A percentile compares a stretch with the other conserved stretches of the same genome.
These are phyloP conservation scores for Didymella pinodella DNA, from an alignment of 2,329 filamentous ascomycete species.

Conservation along the genomic window DNA sequence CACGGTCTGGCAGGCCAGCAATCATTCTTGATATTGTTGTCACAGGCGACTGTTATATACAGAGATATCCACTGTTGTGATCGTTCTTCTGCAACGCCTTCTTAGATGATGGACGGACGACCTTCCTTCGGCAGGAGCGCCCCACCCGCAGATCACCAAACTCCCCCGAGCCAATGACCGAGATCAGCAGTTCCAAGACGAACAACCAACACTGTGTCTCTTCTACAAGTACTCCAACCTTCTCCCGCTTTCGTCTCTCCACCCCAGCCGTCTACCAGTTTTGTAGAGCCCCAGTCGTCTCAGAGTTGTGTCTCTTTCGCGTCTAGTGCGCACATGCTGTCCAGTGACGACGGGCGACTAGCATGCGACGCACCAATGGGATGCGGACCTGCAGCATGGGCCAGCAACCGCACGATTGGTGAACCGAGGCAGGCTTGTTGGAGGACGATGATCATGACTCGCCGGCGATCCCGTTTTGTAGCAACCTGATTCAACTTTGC, in stretches of 20 bases:
- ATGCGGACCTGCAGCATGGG: no score
- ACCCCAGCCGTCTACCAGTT: no score
- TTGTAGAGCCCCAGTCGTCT: no score
- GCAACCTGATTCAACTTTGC: slow-evolving; percentile 11
- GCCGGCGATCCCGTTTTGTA: slow-evolving; percentile 1
- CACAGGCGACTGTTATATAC: not conserved
- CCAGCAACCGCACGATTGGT: no score
- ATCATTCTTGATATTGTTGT: not conserved
- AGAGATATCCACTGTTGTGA: not conserved
- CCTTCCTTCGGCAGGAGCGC: not conserved
- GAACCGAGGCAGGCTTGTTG: no score
- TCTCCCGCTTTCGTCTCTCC: no score
- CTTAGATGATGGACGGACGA: not conserved
- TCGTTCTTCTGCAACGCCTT: not conserved
- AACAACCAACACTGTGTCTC: no score
- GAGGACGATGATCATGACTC: slow-evolving; percentile 11
- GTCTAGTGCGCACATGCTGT: no score
- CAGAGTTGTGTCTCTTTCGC: no score
- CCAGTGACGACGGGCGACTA: no score
- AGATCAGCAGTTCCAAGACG: not conserved
- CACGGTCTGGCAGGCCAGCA: not conserved
- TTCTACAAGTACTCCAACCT: no score
- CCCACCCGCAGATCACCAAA: not conserved
- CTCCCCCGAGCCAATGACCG: not conserved
- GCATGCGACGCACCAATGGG: no score